Evolutionary conservation across 2,329 filamentous ascomycete genomes (phyloP), one percentile per base, ranked within the genome.

Genomic region (Colletotrichum lupini): DNA sequence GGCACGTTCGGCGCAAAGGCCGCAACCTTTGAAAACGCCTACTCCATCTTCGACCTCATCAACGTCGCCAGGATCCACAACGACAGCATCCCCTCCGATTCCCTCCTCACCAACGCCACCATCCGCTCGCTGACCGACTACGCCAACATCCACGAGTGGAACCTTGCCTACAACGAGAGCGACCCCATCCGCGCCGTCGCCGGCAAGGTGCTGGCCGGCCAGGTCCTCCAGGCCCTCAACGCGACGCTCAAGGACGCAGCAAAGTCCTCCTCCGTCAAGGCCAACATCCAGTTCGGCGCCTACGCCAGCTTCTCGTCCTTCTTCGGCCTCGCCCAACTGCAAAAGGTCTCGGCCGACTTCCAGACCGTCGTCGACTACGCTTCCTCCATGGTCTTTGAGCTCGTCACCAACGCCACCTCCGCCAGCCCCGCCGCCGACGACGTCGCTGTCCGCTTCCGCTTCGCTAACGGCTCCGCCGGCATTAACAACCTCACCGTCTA

Each of bases 351-450:
- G 72, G 76, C 83, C 1, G 85, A 93, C 80, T 97, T 98, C 85
- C 91, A 85, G 72, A 93, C 93, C 67, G 85, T 98, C 14, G 91
- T 92, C n/a, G 92, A 95, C 83, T 98, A 98, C 78, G 95, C 95
- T 5, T 93, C 92, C 3, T 91, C 91, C 75, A 94, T 97, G 89
- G 87, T 87, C 6, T 95, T 97, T 80, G 95, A 98, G 85, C 84
- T 92, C 26, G 85, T 91, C 67, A 90, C 89, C 67, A 86, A 86
- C 76, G 82, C 88, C 88, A 83, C 84, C 4, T 86, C 83, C 14
- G 68, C 78, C 60, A 76, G 79, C 80, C 89, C 91, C 12, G 75
- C 77, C 71, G 53, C 62, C 37, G 77, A 85, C 35, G 86, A 90
- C 66, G 84, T 92, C 75, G 85, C 82, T 12, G 89, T 92, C 22